phyloP scores from a whole-genome alignment of 345 rosid species.

The Eucalyptus pauciflora region DNA sequence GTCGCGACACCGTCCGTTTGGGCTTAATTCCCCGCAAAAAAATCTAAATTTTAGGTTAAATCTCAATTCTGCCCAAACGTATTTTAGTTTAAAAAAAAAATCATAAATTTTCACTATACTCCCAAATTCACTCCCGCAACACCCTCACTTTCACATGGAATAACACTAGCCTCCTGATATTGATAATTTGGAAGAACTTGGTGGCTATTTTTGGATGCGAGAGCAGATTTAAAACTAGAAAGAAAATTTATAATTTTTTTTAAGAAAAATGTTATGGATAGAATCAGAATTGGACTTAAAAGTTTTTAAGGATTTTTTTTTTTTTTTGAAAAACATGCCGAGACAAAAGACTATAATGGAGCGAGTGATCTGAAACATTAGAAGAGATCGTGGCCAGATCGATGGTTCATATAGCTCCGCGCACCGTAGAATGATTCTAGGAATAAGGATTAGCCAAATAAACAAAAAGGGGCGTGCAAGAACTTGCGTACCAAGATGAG shows the following conservation, averaged over 20 bases:
- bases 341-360: not conserved
- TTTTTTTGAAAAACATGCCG: not conserved
- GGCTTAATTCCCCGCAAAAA: not conserved
- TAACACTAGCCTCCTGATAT: too few relatives aligned
- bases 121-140: not conserved
- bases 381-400: not conserved
- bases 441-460: not conserved
- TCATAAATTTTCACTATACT: not conserved
- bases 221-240: too few relatives aligned
- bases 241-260: too few relatives aligned
- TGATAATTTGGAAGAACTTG: too few relatives aligned
- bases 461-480: not conserved
- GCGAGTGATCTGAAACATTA: not conserved
- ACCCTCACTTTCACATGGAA: not conserved
- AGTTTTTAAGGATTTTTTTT: too few relatives aligned
- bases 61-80: not conserved
- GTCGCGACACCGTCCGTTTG: too few relatives aligned
- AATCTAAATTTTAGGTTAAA: not conserved
- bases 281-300: too few relatives aligned
- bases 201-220: too few relatives aligned
- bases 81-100: not conserved
- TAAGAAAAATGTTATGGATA: too few relatives aligned
- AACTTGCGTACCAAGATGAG: conserved; percentile 7
- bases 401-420: not conserved
- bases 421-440: not conserved